Conservation (phyloP, 768 basidiomycete species). For the Pisolithus orientalis region DNA sequence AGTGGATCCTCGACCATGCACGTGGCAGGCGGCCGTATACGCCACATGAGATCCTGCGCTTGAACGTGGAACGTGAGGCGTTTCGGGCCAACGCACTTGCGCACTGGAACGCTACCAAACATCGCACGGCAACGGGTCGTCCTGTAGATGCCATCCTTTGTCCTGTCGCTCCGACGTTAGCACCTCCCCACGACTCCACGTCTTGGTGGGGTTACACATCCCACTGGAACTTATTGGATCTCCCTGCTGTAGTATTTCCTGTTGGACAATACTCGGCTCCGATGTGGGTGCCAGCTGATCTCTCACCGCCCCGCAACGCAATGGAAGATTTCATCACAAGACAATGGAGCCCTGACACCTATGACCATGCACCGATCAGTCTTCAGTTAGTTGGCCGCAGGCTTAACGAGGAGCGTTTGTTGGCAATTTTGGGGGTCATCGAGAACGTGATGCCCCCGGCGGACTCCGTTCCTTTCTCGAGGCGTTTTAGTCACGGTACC, state of each 20-base stretch:
- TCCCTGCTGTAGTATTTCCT: slow-evolving; percentile 43
- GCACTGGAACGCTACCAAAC: slow-evolving; percentile 39
- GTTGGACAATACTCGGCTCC: slow-evolving; percentile 30
- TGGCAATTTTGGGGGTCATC: slow-evolving; percentile 37
- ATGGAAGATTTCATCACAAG: slow-evolving; percentile 29
- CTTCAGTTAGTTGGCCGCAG: slow-evolving; percentile 47
- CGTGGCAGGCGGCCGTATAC: slow-evolving; percentile 31
- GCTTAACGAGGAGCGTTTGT: slow-evolving; percentile 43
- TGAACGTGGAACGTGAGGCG: slow-evolving; percentile 38
- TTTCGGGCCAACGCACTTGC: slow-evolving; percentile 35
- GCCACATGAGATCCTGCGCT: slow-evolving; percentile 37
- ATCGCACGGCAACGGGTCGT: slow-evolving; percentile 35
- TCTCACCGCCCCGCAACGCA: slow-evolving; percentile 24
- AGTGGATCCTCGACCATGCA: slow-evolving; percentile 40
- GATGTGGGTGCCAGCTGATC: slow-evolving; percentile 9
- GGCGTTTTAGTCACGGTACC: slow-evolving; percentile 3
- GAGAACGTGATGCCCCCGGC: slow-evolving; percentile 23
- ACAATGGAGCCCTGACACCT: slow-evolving; percentile 38
- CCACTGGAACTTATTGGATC: slow-evolving; percentile 50
- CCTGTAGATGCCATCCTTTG: slow-evolving; percentile 43
- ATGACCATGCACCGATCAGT: slow-evolving; percentile 38
- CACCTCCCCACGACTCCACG: slow-evolving; percentile 42
- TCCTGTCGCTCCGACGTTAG: slow-evolving; percentile 41
- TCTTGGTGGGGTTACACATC: slow-evolving; percentile 47
- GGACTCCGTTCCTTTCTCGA: slow-evolving; percentile 7